Base-by-base conservation (phyloP, 441 rosid species). In the Euphorbia schlechtendalii region DNA sequence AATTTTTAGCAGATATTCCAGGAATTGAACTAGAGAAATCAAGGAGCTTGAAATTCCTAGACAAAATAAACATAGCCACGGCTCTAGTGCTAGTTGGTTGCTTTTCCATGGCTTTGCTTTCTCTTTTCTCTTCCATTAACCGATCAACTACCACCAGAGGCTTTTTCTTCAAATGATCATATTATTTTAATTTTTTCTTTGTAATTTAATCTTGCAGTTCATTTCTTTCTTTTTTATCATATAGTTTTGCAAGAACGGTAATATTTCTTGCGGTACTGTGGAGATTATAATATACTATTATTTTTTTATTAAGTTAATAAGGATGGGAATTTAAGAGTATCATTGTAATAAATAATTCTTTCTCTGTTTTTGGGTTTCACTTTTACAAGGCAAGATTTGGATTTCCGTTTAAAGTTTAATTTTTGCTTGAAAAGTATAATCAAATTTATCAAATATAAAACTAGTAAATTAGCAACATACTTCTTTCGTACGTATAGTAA, bases 51-150 rank as follows among this genome's bases (percentile, higher is more conserved):
- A 63, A 49, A 15, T 63, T 48, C 18, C 13, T 63, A 0, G 56
- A 63, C 28, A 63, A 20, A 49, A 41, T 17, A 12, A n/a, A 63
- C 27, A 32, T 63, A 10, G 45, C 57, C 41, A 48, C 45, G 0
- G 57, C n/a, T 30, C 57, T 63, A 6, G 2, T 63, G 56, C 17
- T 49, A 0, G 17, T 63, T 63, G 57, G 28, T 27, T 63, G 36
- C 24, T 8, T 49, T 20, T n/a, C n/a, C 28, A 7, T 48, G 18
- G 66, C 28, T n/a, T n/a, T 49, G 12, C 66, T 48, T 63, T 63
- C 66, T 32, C 27, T 63, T 3, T 30, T 48, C 18, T 63, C 66
- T n/a, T 20, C 66, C 56, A 48, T 49, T 17, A 49, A 63, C 21
- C 34, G 56, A 15, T 22, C 53, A 10, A 46, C 56, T 4, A 17